Percentiles rank a stretch among this genome's conserved stretches.
phyloP scores from a whole-genome alignment of 1,284 basidiomycete species.

The Phaffia rhodozyma region DNA sequence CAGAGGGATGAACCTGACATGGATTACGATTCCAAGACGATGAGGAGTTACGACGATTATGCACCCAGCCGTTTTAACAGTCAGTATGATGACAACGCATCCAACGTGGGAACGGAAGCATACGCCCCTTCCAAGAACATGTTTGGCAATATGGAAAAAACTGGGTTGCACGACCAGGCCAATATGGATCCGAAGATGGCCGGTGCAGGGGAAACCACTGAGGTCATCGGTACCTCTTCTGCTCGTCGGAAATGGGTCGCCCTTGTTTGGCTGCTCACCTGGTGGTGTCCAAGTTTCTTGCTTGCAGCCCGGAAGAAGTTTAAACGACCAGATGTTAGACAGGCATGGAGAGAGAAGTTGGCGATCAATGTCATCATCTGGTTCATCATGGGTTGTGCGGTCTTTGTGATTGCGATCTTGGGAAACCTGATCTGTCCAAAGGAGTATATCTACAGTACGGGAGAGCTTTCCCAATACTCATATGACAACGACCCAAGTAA shows the following conservation, averaged over 20 bases:
- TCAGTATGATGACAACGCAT: constrained; percentile 60
- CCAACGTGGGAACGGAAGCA: constrained; percentile 71
- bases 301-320: constrained; percentile 67
- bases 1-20: constrained; percentile 26
- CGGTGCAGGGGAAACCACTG: constrained; percentile 70
- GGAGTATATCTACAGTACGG: constrained; percentile 73
- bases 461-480: constrained; percentile 64
- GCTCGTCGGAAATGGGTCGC: constrained; percentile 77
- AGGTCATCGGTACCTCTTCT: constrained; percentile 68
- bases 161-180: constrained; percentile 43
- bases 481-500: constrained; percentile 53
- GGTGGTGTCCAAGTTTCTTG: constrained; percentile 68
- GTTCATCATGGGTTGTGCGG: constrained; percentile 74
- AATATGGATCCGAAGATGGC: constrained; percentile 59
- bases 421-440: constrained; percentile 86
- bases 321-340: constrained; percentile 85
- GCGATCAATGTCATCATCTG: constrained; percentile 93
- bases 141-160: constrained; percentile 62
- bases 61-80: constrained; percentile 58
- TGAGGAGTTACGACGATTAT: constrained; percentile 64
- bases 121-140: constrained; percentile 91
- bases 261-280: constrained; percentile 82
- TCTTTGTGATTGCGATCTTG: constrained; percentile 87
- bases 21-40: constrained; percentile 59
- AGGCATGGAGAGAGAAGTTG: constrained; percentile 96